Percentiles rank a stretch among this genome's conserved stretches.
Evolutionary conservation across 345 rosid species (phyloP).

Genomic region (Microcos paniculata): DNA sequence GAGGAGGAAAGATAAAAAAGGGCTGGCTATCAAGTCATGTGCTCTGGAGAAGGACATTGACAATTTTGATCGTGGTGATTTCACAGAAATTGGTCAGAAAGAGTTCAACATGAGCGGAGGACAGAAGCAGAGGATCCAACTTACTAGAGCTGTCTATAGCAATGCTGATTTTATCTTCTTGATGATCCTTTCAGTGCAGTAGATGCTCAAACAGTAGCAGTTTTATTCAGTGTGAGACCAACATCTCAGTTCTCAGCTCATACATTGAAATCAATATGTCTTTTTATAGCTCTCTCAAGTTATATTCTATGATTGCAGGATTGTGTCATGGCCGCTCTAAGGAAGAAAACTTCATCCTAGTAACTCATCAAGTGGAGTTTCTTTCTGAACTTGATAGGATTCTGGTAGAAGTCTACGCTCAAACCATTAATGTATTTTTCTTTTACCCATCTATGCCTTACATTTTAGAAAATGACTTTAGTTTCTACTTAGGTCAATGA

Average conservation of each 20-base stretch:
- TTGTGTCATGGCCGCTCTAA: slow-evolving; percentile 53
- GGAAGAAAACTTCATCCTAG: slow-evolving; percentile 57
- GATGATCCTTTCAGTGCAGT: slow-evolving; percentile 85
- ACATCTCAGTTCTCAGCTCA: background rate
- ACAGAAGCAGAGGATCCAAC: too few species aligned
- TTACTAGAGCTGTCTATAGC: too few species aligned
- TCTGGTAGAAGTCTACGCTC: slow-evolving; percentile 34
- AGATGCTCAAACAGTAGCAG: slow-evolving; percentile 69
- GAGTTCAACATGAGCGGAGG: too few species aligned
- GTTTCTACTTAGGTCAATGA: slow-evolving; percentile 48
- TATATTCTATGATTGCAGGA: slow-evolving; percentile 43
- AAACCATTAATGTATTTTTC: background rate
- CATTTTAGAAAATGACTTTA: background rate
- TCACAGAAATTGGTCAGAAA: slow-evolving; percentile 78
- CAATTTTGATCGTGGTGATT: slow-evolving; percentile 64
- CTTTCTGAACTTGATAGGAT: slow-evolving; percentile 56
- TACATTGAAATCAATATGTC: background rate
- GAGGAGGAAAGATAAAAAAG: slow-evolving; percentile 43
- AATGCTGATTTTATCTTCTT: slow-evolving; percentile 65
- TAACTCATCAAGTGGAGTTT: slow-evolving; percentile 79
- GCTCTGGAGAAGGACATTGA: slow-evolving; percentile 65
- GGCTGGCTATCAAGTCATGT: slow-evolving; percentile 53
- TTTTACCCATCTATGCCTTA: background rate
- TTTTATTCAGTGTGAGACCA: slow-evolving; percentile 55
- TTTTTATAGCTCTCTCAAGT: background rate